These are phyloP conservation scores for Nyctanthes arbortristis DNA, from an alignment of 257 asterid species.

Conservation along the genomic window DNA sequence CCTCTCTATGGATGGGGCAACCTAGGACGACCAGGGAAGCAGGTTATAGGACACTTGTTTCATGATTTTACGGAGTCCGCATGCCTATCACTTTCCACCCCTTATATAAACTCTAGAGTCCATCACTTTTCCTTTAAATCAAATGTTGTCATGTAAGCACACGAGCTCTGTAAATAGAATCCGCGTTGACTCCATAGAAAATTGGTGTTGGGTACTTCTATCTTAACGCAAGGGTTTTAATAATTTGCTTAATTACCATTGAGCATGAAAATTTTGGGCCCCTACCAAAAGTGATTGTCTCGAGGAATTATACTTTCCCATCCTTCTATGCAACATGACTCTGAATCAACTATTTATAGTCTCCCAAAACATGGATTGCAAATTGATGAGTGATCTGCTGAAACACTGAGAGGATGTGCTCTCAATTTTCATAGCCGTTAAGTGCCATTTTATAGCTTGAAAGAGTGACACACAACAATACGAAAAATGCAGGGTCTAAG, in stretches of 20 bases:
- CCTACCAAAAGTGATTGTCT: conserved; percentile 30
- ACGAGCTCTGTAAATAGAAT: no score
- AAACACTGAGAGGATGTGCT: conserved; percentile 10
- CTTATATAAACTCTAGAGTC: no score
- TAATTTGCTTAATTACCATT: conserved; percentile 10
- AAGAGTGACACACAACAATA: neutral
- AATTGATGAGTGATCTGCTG: neutral
- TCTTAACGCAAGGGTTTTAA: no score
- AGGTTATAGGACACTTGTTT: no score
- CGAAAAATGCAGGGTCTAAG: conserved; percentile 39
- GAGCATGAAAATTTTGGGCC: conserved; percentile 30
- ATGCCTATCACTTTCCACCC: no score
- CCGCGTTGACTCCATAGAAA: no score
- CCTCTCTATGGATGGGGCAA: no score
- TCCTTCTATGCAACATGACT: neutral
- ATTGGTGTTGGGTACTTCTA: no score
- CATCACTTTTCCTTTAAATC: no score
- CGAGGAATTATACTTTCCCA: conserved; percentile 15
- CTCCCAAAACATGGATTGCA: neutral
- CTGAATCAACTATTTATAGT: conserved; percentile 18
- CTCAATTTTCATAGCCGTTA: neutral
- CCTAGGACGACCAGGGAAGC: no score
- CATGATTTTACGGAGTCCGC: no score
- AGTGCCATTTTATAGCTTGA: neutral
- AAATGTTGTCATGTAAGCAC: no score